These are phyloP conservation scores for Trametes versicolor DNA, from an alignment of 1,284 basidiomycete species.

Conservation along the genomic window DNA sequence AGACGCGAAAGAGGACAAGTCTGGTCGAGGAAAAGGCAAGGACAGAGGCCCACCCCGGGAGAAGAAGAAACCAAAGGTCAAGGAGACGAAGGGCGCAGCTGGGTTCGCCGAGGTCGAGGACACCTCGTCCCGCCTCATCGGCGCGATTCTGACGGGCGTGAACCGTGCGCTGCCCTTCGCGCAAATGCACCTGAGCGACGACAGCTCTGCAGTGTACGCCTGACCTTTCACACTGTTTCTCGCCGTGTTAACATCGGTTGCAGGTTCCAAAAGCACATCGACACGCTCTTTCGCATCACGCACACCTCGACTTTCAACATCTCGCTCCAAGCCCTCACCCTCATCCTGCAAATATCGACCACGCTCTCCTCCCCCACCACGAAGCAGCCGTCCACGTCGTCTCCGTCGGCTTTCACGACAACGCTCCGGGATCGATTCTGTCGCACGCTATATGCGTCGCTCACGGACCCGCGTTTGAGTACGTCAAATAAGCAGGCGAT, in stretches of 20 bases:
- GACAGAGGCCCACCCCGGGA: conserved; percentile 34
- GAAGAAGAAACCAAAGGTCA: conserved; percentile 50
- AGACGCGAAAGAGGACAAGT: conserved; percentile 48
- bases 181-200: conserved; percentile 68
- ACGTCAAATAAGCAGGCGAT: conserved; percentile 95
- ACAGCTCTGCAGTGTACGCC: conserved; percentile 52
- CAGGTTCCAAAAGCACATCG: conserved; percentile 89
- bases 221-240: not conserved
- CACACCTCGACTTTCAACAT: conserved; percentile 97
- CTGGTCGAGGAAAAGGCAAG: conserved; percentile 46
- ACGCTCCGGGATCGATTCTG: conserved; percentile 88
- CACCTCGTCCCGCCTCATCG: conserved; percentile 85
- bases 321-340: conserved; percentile 91
- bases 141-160: conserved; percentile 93
- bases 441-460: conserved; percentile 89
- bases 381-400: conserved; percentile 35
- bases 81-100: conserved; percentile 62
- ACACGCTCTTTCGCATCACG: conserved; percentile 95
- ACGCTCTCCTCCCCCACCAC: conserved; percentile 53
- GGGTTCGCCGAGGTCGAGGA: conserved; percentile 83
- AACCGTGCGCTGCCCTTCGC: conserved; percentile 97
- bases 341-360: conserved; percentile 88
- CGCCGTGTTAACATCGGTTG: conserved; percentile 14
- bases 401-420: conserved; percentile 46
- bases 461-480: conserved; percentile 86